Base-by-base conservation (phyloP, 768 basidiomycete genomes). In the Tricholoma terreum region DNA sequence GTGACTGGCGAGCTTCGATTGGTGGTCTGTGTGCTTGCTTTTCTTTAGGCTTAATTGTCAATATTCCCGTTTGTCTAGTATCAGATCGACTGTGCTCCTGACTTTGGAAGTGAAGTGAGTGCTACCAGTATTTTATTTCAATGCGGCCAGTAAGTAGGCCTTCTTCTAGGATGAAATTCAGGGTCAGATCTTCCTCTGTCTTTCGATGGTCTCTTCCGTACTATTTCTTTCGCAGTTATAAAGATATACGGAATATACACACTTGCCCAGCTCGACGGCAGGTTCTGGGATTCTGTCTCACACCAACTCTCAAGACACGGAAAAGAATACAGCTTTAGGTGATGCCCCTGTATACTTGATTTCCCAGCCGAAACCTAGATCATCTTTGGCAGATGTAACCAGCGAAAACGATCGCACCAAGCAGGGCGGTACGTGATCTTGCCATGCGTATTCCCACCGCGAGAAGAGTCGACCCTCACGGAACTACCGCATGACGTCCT, bases 281-380 rank as follows among this genome's bases (percentile, higher is more conserved):
- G 30, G 9, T 49, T 49, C 30, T 49, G 46, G 46, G 15, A 8
- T 10, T 17, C 30, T 31, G 27, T 49, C 46, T 30, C 46, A 3
- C 46, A 31, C n/a, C 46, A 49, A 30, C 24, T 49, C 9, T 7
- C 46, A 8, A 31, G 46, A 6, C 30, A 31, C 9, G 46, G 80
- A 12, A 76, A 73, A 54, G 81, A 83, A 58, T 89, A 90, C 56
- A 71, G 71, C 27, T 69, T 70, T 19, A 76, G 85, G 85, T 83
- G 38, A 58, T 59, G 38, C 15, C 19, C 52, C 1, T 30, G 12
- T 22, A 6, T 9, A 19, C 34, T 36, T 9, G 42, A 9, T 30
- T 15, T 6, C n/a, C 24, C 33, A 22, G 9, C 17, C 22, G 27
- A 55, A 62, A 8, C 51, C 30, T 34, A 6, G 33, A 19, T 46